These are phyloP conservation scores for Turnera subulata DNA, from an alignment of 345 rosid genomes.

Conservation along the genomic window DNA sequence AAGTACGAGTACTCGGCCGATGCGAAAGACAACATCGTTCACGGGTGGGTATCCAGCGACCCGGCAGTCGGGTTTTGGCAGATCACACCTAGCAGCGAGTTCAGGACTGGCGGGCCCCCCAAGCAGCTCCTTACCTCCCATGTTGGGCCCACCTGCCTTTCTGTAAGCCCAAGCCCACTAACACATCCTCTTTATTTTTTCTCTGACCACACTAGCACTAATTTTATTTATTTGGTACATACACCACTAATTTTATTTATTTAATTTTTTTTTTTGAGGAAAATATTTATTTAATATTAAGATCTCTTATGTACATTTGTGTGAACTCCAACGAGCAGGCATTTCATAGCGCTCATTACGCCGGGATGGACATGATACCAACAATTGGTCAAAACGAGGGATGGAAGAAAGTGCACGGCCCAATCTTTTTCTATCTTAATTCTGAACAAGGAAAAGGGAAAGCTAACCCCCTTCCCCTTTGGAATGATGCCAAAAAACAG, in stretches of 20 bases:
- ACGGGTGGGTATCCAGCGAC: conserved; percentile 23
- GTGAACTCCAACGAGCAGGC: conserved; percentile 19
- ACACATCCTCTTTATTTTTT: background rate
- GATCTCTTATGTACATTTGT: too few relatives aligned
- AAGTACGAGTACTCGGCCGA: conserved; percentile 25
- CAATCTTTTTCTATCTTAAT: conserved; percentile 20
- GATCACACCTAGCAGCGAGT: conserved; percentile 21
- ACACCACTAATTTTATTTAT: too few relatives aligned
- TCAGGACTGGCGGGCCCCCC: conserved; percentile 26
- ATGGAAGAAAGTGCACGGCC: conserved; percentile 32
- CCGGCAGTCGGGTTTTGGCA: conserved; percentile 22
- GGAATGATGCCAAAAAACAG: conserved; percentile 29
- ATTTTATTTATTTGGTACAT: too few relatives aligned
- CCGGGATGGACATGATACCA: conserved; percentile 19
- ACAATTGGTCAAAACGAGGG: conserved; percentile 14
- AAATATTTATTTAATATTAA: too few relatives aligned
- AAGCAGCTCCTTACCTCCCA: conserved; percentile 26
- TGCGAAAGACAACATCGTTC: conserved; percentile 11
- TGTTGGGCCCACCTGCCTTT: conserved; percentile 23
- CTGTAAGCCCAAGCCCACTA: conserved; percentile 7
- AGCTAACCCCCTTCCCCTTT: conserved; percentile 5
- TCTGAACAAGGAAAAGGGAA: background rate
- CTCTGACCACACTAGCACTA: too few relatives aligned
- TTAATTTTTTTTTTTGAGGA: too few relatives aligned
- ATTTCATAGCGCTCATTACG: conserved; percentile 25